Evolutionary conservation across 2,329 filamentous ascomycete species (phyloP), one percentile per base, ranked within the genome.

Genomic region (Aphanoascus verrucosus): DNA sequence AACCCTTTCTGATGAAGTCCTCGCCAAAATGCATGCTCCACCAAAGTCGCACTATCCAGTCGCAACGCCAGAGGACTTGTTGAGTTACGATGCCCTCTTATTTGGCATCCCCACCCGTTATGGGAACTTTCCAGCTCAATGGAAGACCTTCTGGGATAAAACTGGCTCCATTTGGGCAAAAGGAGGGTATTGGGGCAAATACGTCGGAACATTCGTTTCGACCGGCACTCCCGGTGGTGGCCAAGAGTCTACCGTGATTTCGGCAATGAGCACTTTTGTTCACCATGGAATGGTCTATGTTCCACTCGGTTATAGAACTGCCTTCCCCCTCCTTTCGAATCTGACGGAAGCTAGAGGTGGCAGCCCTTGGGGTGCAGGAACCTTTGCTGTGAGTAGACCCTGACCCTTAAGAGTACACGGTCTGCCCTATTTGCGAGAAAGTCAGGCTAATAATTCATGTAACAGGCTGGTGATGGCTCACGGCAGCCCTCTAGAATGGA

Each of bases 201-300:
- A 88, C 66, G 91, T 86, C 52, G 91, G 91, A 64, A 60, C 96
- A 57, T 98, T 98, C 79, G 73, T 98, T 71, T 88, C 84, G 58
- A 94, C 88, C n/a, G 89, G 77, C 56, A 85, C 83, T 54, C 76
- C 76, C 53, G 93, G 93, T 58, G 93, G 93, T 69, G 93, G 93
- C 59, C 93, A 98, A 76, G 93, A 98, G 76, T 84, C 82, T 54
- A 98, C 93, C 46, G 84, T 80, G 61, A 74, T 96, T 59, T 77
- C 84, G 34, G 75, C 84, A 67, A 82, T 97, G 81, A 88, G 84
- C 65, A 97, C 91, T 15, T 77, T 97, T 52, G 71, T 84, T 57
- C 93, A 97, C 75, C 93, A 97, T 77, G 93, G 93, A 65, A 85
- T 97, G 74, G 85, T 93, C 77, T 97, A 85, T 70, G 89, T 97